These are phyloP conservation scores for Fusarium pseudoanthophilum DNA, from an alignment of 2,329 filamentous ascomycete genomes.

Conservation along the genomic window DNA sequence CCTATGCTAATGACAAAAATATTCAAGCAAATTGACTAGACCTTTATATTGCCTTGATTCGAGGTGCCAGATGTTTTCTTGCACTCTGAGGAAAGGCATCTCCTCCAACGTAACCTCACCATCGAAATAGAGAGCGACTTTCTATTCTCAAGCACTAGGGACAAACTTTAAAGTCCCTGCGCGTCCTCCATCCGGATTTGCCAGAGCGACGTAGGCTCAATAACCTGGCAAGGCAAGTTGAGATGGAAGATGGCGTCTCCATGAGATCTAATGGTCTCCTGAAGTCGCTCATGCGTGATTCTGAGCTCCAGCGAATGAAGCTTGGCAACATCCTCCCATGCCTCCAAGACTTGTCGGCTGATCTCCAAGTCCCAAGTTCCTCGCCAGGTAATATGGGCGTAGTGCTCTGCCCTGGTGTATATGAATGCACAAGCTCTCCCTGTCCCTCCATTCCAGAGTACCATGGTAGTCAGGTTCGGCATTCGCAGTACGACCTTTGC, in stretches of 20 bases:
- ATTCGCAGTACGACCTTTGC: neutral
- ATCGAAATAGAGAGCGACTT: neutral
- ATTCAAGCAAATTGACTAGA: neutral
- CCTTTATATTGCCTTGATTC: neutral
- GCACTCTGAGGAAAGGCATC: neutral
- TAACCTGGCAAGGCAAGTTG: constrained; percentile 5
- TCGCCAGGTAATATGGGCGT: neutral
- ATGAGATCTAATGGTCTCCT: neutral
- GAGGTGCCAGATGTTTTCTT: neutral
- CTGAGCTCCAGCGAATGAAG: neutral
- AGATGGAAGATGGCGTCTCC: constrained; percentile 26
- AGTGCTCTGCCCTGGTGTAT: neutral
- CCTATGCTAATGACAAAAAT: neutral
- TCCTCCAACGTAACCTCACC: no score
- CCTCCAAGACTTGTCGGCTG: neutral
- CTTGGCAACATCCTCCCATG: neutral
- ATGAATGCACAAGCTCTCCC: neutral
- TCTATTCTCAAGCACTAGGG: neutral
- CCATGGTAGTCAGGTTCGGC: neutral
- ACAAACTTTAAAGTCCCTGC: neutral
- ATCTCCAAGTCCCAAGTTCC: constrained; percentile 3
- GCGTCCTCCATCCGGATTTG: neutral
- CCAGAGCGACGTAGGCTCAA: constrained; percentile 11
- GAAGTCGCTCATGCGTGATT: neutral
- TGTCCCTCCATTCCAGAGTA: neutral